These are phyloP conservation scores for Platanthera guangdongensis DNA, from an alignment of 106 monocot species.

Conservation along the genomic window DNA sequence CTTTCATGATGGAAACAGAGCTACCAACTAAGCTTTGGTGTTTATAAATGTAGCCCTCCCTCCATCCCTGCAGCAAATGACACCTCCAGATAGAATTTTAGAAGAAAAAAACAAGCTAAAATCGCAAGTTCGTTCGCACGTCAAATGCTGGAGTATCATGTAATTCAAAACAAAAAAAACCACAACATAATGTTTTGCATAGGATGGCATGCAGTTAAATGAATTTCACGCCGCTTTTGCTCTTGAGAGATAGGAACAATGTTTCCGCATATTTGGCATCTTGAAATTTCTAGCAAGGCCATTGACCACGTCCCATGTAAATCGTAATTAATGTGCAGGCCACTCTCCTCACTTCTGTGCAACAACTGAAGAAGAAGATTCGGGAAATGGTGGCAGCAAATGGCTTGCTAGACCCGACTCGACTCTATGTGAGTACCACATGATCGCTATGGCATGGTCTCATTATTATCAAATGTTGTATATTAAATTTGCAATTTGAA, in stretches of 20 bases:
- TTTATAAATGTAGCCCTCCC: slow-evolving; percentile 35
- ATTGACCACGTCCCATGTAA: neutral
- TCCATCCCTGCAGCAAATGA: slow-evolving; percentile 56
- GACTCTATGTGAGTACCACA: no score
- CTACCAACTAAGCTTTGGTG: slow-evolving; percentile 34
- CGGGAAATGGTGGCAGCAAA: no score
- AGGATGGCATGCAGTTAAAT: neutral
- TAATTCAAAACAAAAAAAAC: neutral
- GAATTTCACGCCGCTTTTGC: neutral
- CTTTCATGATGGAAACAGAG: slow-evolving; percentile 27
- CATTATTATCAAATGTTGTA: no score
- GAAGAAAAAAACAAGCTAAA: neutral
- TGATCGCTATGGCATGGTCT: no score
- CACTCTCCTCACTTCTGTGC: no score
- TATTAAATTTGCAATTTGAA: no score
- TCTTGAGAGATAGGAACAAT: neutral
- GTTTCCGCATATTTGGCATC: neutral
- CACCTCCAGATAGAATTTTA: neutral
- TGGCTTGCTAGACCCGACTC: no score
- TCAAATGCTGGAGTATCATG: neutral
- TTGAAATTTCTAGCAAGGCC: neutral
- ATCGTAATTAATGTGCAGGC: neutral
- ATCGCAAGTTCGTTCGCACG: neutral
- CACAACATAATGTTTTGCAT: neutral
- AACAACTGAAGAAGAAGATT: no score